Base-by-base conservation (phyloP, 2,329 filamentous ascomycete genomes). In the Trichoderma atrobrunneum region DNA sequence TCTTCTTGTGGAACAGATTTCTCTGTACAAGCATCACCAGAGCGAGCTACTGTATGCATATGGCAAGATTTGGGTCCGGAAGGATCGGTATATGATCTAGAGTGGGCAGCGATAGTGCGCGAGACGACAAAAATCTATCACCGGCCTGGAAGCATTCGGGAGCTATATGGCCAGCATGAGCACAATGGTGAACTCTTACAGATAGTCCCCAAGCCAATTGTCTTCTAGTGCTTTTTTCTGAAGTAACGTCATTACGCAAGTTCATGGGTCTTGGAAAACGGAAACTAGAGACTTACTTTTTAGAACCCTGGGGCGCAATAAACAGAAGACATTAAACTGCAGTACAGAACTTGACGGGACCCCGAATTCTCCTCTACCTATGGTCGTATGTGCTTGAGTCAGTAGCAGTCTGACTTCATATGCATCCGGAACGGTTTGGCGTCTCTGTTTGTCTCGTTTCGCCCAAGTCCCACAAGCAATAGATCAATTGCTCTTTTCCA, bases 101-200 rank as follows among this genome's bases (percentile, higher is more conserved):
- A 54, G 26, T 67, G 64, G 64, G 51, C 26, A n/a, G 48, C 51
- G 26, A 51, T 64, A 2, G 7, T 32, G 12, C 26, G 61, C 28
- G 18, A 21, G n/a, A 48, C 39, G 7, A 51, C 16, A 56, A 34
- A 26, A 28, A 16, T 67, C 32, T 14, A 12, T 28, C 64, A 67
- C 18, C 30, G 16, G 32, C 18, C 64, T 57, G 64, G 64, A 67
- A 67, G 48, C 48, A 21, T 39, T 67, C 30, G 64, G 4, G 48
- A 67, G 14, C n/a, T 67, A n/a, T 67, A 67, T 75, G 75, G 39
- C 18, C 61, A 32, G 28, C 39, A 32, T 51, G 26, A 64, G 10
- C 39, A 64, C 39, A 32, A 51, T 21, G 61, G 30, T 14, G 57
- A 60, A n/a, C 21, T 34, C 30, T 32, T 30, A 12, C n/a, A 59